A percentile compares a stretch with the other conserved stretches of the same genome.
Evolutionary conservation across 305 asterid genomes (phyloP).

Genomic region (Fraxinus ornus): DNA sequence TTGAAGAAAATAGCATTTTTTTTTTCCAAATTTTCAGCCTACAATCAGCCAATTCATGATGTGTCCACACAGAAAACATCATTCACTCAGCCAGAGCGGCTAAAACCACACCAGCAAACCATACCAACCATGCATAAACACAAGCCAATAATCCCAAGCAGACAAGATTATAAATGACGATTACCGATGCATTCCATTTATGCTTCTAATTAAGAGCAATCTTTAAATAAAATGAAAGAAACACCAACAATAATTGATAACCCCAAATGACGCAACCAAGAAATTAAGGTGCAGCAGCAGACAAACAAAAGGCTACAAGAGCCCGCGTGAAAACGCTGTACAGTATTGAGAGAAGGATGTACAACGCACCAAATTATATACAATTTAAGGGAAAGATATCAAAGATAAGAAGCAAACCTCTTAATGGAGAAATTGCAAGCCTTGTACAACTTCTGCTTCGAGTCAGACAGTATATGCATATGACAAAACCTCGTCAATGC

Average conservation of each 20-base stretch:
- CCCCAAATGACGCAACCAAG: background rate
- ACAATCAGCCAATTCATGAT: background rate
- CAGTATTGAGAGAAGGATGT: background rate
- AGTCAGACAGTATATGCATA: conserved; percentile 53
- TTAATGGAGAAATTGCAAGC: conserved; percentile 48
- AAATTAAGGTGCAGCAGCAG: background rate
- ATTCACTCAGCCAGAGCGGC: background rate
- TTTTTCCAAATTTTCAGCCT: background rate
- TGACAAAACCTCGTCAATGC: conserved; percentile 56
- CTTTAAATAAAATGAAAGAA: conserved; percentile 1
- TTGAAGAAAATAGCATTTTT: background rate
- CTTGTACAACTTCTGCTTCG: conserved; percentile 55
- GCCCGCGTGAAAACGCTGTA: background rate
- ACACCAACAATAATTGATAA: background rate
- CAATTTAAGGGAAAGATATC: background rate
- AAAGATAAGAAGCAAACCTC: conserved; percentile 34
- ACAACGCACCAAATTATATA: background rate
- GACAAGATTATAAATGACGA: background rate
- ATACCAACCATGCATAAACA: background rate
- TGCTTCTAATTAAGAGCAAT: background rate
- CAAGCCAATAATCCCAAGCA: background rate
- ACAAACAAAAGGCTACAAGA: background rate
- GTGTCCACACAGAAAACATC: background rate
- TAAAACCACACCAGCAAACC: background rate
- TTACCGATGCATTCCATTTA: background rate